Percentiles rank a stretch among this genome's conserved stretches.
phyloP scores from a whole-genome alignment of 306 rosid species.

The Lathyrus tuberosus region DNA sequence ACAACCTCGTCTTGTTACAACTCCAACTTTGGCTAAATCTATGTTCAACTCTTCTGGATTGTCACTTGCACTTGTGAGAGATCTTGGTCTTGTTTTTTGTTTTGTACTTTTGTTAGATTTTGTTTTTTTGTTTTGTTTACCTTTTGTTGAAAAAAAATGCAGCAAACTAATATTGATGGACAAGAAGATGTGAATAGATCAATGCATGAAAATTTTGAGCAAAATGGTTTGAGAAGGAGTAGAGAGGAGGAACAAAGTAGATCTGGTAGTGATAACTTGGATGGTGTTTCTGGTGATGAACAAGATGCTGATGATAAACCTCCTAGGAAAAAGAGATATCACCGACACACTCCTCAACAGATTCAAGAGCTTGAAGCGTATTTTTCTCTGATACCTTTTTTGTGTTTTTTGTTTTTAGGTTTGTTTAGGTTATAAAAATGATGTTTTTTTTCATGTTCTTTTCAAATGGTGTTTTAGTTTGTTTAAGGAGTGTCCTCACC shows the following conservation, averaged over 20 bases:
- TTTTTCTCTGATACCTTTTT: background rate
- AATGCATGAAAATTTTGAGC: slow-evolving; percentile 62
- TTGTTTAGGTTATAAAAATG: background rate
- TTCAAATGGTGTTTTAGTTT: slow-evolving; percentile 47
- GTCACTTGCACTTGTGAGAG: slow-evolving; percentile 83
- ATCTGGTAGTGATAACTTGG: slow-evolving; percentile 96
- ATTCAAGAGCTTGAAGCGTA: slow-evolving; percentile 98
- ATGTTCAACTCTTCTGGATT: slow-evolving; percentile 93
- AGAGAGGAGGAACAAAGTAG: slow-evolving; percentile 93
- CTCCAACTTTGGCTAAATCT: slow-evolving; percentile 78
- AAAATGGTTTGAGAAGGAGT: slow-evolving; percentile 63
- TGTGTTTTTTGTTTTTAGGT: background rate
- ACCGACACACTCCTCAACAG: slow-evolving; percentile 98
- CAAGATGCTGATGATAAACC: slow-evolving; percentile 83
- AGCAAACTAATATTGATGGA: slow-evolving; percentile 79
- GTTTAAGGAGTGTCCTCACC: slow-evolving; percentile 97
- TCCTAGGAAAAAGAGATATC: slow-evolving; percentile 82
- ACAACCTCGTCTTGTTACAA: slow-evolving; percentile 70
- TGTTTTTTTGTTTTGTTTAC: background rate
- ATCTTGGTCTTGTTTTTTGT: slow-evolving; percentile 1
- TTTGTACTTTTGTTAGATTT: slow-evolving; percentile 16
- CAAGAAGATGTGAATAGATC: slow-evolving; percentile 63
- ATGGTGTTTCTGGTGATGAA: slow-evolving; percentile 91
- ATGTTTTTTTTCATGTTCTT: background rate
- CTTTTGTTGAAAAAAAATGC: background rate